Percentiles rank a stretch among this genome's conserved stretches.
phyloP scores from a whole-genome alignment of 2,329 filamentous ascomycete genomes.

The Neofusicoccum laricinum region DNA sequence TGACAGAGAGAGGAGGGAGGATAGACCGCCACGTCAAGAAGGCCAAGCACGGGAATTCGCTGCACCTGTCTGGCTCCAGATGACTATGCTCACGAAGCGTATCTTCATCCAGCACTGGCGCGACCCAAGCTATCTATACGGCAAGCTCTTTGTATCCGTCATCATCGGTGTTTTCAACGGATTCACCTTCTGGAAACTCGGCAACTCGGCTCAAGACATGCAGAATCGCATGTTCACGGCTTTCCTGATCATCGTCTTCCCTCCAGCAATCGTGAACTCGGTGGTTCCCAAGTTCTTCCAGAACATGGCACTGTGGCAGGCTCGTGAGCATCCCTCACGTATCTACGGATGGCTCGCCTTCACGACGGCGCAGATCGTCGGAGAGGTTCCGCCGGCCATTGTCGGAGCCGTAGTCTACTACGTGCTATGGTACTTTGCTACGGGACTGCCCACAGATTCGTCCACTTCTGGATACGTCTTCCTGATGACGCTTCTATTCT shows the following conservation, averaged over 20 bases:
- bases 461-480: conserved; percentile 71
- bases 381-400: conserved; percentile 69
- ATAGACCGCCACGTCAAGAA: not conserved
- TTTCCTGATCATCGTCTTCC: conserved; percentile 59
- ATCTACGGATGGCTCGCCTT: conserved; percentile 80
- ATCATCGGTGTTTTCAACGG: conserved; percentile 75
- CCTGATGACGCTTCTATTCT: conserved; percentile 75
- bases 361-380: conserved; percentile 68
- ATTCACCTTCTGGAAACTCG: conserved; percentile 73
- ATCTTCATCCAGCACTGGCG: conserved; percentile 74
- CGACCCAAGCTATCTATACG: conserved; percentile 72
- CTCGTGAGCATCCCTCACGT: conserved; percentile 67
- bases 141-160: conserved; percentile 70
- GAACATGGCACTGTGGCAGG: conserved; percentile 70
- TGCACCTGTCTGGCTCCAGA: conserved; percentile 62
- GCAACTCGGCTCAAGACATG: conserved; percentile 64
- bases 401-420: conserved; percentile 66
- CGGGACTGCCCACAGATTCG: conserved; percentile 65
- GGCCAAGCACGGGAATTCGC: conserved; percentile 58
- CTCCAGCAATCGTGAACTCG: conserved; percentile 69
- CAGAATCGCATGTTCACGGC: conserved; percentile 75
- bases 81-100: conserved; percentile 63
- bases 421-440: conserved; percentile 73
- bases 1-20: conserved; percentile 49
- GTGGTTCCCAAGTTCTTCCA: conserved; percentile 75